phyloP scores from a whole-genome alignment of 805 yeast genomes.

The Pichia manshurica region DNA sequence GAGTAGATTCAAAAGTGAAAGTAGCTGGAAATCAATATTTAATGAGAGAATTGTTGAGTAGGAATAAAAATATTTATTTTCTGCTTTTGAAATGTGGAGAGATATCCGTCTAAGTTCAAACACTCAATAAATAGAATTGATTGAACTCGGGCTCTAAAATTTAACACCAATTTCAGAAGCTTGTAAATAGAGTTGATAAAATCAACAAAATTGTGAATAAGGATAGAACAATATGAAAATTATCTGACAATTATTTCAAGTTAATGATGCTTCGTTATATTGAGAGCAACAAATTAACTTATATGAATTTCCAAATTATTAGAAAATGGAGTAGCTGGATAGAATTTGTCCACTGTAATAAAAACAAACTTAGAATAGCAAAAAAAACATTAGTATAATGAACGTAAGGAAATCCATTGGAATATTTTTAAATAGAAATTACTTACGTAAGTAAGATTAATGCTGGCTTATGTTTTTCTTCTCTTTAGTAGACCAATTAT shows the following conservation, averaged over 20 bases:
- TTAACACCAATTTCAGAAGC: slow-evolving; percentile 22
- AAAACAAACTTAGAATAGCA: neutral
- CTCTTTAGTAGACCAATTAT: neutral
- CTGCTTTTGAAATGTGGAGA: slow-evolving; percentile 27
- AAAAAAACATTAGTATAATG: neutral
- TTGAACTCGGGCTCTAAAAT: slow-evolving; percentile 22
- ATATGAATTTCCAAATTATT: no score
- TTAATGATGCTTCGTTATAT: no score
- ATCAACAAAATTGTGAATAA: slow-evolving; percentile 3
- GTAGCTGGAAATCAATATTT: no score
- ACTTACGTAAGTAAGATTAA: neutral
- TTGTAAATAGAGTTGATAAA: slow-evolving; percentile 6
- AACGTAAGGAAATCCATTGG: neutral
- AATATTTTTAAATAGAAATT: neutral
- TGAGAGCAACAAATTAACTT: no score
- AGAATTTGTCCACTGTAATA: neutral
- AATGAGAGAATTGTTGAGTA: no score
- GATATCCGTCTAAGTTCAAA: slow-evolving; percentile 33
- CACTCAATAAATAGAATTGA: neutral
- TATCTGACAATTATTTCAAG: no score
- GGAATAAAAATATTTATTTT: neutral
- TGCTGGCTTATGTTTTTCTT: neutral
- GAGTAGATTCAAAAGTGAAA: no score
- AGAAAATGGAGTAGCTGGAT: no score
- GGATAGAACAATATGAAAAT: slow-evolving; percentile 1